Conservation (phyloP, 495 filamentous ascomycete species). For the Penicillium herquei region DNA sequence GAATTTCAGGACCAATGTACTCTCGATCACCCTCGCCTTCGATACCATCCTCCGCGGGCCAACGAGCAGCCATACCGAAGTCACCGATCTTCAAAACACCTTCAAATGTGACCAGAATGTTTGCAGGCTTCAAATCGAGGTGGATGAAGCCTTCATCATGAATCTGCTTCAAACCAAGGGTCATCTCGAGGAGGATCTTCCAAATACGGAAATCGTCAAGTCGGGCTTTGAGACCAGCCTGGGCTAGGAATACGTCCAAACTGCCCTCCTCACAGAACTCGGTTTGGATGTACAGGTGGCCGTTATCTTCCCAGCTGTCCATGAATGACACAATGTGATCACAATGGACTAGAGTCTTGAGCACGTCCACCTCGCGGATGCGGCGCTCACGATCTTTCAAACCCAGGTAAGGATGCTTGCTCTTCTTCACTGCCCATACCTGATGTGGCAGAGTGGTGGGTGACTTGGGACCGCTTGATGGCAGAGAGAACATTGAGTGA, state of each 20-base stretch:
- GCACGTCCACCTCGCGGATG: constrained; percentile 73
- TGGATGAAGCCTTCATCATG: constrained; percentile 88
- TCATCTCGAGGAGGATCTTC: constrained; percentile 88
- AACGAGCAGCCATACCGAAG: constrained; percentile 85
- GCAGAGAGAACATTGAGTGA: constrained; percentile 45
- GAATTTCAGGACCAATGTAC: constrained; percentile 91
- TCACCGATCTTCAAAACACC: constrained; percentile 93
- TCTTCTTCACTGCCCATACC: constrained; percentile 92
- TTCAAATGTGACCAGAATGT: constrained; percentile 86
- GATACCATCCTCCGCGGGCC: constrained; percentile 71
- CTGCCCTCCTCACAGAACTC: constrained; percentile 94
- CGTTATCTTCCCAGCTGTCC: constrained; percentile 79
- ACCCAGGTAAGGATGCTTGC: constrained; percentile 73
- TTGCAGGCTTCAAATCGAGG: constrained; percentile 93
- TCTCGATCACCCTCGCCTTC: constrained; percentile 94
- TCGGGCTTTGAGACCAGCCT: constrained; percentile 76
- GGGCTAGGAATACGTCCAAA: constrained; percentile 74
- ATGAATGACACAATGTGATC: constrained; percentile 82
- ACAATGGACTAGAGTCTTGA: constrained; percentile 66
- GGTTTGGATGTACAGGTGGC: constrained; percentile 90
- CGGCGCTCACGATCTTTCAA: constrained; percentile 71
- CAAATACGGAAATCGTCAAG: constrained; percentile 97
- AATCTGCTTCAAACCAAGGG: constrained; percentile 79
- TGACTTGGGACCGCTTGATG: constrained; percentile 35
- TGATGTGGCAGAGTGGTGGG: constrained; percentile 46